These are phyloP conservation scores for Prunus persica DNA, from an alignment of 306 rosid species.

Conservation along the genomic window DNA sequence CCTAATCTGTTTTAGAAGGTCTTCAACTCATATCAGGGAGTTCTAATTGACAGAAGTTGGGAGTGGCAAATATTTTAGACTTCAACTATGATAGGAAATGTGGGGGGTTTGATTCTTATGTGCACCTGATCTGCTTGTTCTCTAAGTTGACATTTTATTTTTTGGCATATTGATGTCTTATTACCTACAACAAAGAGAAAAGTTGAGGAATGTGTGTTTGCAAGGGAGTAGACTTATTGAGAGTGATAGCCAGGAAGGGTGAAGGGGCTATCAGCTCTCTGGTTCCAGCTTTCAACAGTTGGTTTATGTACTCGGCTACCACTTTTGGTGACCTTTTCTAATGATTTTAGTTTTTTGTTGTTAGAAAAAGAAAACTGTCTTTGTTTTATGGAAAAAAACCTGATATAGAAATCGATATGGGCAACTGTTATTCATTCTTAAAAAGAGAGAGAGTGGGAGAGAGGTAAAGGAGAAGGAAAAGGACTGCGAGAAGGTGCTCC, in stretches of 20 bases:
- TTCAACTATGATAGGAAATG: not conserved
- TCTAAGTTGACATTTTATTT: not conserved
- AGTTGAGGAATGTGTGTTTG: not conserved
- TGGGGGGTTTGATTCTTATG: not conserved
- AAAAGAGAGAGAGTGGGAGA: not conserved
- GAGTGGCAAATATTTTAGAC: not conserved
- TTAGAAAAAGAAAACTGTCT: not conserved
- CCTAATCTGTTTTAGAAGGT: not conserved
- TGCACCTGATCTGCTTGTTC: not conserved
- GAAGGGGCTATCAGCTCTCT: not conserved
- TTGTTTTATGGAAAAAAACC: not conserved
- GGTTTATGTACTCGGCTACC: not conserved
- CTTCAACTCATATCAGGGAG: not conserved
- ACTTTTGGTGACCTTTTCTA: not conserved
- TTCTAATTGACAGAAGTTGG: not conserved
- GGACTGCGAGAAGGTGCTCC: not conserved
- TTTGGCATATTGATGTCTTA: not conserved
- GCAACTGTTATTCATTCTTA: not conserved
- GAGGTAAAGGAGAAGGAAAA: not conserved
- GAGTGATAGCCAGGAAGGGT: not conserved
- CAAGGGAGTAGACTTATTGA: not conserved
- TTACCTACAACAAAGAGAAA: not conserved
- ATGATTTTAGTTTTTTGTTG: not conserved
- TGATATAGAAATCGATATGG: not conserved
- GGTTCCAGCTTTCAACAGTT: not conserved